Evolutionary conservation across 495 filamentous ascomycete genomes (phyloP).

Genomic region (Aspergillus cristatus): DNA sequence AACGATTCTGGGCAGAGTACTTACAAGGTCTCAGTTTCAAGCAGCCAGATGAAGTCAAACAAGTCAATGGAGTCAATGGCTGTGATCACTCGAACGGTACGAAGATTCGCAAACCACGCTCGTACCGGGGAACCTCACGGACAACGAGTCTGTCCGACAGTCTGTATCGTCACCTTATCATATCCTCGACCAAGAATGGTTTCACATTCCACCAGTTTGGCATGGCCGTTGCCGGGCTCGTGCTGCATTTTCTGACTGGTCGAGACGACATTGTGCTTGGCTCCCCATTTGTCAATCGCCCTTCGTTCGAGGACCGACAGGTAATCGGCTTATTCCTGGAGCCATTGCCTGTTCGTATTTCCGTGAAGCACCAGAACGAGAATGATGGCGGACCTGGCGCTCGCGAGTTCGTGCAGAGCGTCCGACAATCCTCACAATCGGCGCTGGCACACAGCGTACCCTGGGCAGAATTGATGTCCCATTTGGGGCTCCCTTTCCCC

Average conservation of each 20-base stretch:
- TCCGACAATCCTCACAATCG: constrained; percentile 7
- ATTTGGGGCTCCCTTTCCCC: constrained; percentile 7
- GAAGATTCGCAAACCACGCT: neutral
- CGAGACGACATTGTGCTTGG: constrained; percentile 14
- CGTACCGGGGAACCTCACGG: neutral
- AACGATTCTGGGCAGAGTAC: neutral
- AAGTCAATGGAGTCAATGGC: no score
- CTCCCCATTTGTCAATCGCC: constrained; percentile 16
- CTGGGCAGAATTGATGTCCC: constrained; percentile 12
- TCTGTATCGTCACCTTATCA: neutral
- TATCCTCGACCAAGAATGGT: neutral
- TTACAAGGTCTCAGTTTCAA: neutral
- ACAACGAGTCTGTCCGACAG: neutral
- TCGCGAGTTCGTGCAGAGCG: no score
- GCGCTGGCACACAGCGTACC: constrained; percentile 13
- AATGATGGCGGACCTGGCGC: neutral
- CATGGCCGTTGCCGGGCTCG: constrained; percentile 13
- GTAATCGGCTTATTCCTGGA: constrained; percentile 23
- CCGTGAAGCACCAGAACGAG: neutral
- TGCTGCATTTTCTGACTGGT: constrained; percentile 4
- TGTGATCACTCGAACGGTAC: neutral
- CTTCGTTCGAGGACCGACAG: constrained; percentile 8
- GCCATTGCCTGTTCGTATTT: constrained; percentile 18
- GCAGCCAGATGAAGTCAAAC: no score
- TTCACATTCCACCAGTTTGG: constrained; percentile 19